These are phyloP conservation scores for Solanum dulcamara DNA, from an alignment of 257 asterid genomes.

Conservation along the genomic window DNA sequence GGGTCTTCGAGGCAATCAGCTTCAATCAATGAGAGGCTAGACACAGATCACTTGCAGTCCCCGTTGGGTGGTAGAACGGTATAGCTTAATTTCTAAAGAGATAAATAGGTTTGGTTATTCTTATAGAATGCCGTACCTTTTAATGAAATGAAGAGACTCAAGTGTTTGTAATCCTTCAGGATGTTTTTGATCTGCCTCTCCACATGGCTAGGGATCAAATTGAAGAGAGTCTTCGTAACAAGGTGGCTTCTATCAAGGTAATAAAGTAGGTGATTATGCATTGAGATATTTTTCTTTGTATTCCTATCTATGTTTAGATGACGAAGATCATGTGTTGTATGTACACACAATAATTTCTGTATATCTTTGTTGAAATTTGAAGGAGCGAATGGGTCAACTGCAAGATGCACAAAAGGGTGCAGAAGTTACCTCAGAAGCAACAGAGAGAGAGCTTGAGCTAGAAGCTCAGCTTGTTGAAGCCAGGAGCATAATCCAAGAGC, in stretches of 20 bases:
- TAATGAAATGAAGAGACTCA: background rate
- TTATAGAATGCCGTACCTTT: slow-evolving; percentile 7
- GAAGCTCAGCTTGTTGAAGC: slow-evolving; percentile 99
- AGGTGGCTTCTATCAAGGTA: slow-evolving; percentile 86
- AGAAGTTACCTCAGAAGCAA: slow-evolving; percentile 74
- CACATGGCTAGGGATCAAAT: slow-evolving; percentile 93
- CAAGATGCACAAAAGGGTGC: slow-evolving; percentile 86
- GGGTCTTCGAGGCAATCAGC: slow-evolving; percentile 53
- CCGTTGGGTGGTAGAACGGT: slow-evolving; percentile 95
- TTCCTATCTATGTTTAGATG: background rate
- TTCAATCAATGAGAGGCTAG: slow-evolving; percentile 51
- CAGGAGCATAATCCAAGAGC: slow-evolving; percentile 96
- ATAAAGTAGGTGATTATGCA: background rate
- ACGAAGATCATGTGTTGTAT: background rate
- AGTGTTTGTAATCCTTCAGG: slow-evolving; percentile 24
- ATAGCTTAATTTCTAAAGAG: slow-evolving; percentile 11
- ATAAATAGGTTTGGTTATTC: background rate
- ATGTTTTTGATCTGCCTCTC: slow-evolving; percentile 86
- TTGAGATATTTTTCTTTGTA: background rate
- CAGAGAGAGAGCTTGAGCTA: slow-evolving; percentile 97
- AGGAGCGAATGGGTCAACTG: slow-evolving; percentile 95
- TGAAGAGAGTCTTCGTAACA: slow-evolving; percentile 71
- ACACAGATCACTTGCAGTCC: slow-evolving; percentile 62
- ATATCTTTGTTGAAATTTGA: slow-evolving; percentile 10
- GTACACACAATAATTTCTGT: background rate